These are phyloP conservation scores for Parachaetomium inaequale DNA, from an alignment of 495 filamentous ascomycete species.

Conservation along the genomic window DNA sequence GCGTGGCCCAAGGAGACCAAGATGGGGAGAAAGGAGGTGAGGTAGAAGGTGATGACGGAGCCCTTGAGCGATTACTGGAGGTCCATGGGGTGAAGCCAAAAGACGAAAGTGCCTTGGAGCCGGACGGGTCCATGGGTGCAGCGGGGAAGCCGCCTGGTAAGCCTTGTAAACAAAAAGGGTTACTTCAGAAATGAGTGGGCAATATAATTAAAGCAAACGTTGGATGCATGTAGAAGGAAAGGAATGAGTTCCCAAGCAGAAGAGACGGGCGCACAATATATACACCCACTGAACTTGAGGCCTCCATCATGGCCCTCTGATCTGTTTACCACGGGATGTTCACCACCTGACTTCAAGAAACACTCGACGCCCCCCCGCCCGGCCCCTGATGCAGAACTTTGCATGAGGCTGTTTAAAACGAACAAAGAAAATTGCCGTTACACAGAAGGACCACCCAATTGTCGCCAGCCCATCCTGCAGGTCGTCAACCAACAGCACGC, in stretches of 20 bases:
- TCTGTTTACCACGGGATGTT: neutral
- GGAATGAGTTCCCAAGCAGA: no score
- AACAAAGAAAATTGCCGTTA: constrained; percentile 11
- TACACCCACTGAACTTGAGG: neutral
- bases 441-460: neutral
- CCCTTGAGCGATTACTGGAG: neutral
- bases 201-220: no score
- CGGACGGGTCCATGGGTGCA: neutral
- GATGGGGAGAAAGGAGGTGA: neutral
- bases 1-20: neutral
- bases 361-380: neutral
- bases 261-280: neutral
- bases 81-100: no score
- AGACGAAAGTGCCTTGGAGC: neutral
- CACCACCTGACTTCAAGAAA: neutral
- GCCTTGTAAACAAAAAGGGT: no score
- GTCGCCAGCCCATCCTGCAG: neutral
- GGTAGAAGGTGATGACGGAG: neutral
- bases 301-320: neutral
- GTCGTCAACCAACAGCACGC: neutral
- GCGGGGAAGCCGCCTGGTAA: no score
- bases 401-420: neutral
- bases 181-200: no score
- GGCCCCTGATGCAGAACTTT: neutral
- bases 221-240: no score